Conservation (phyloP, 805 yeast genomes). For the Pichia occidentalis region DNA sequence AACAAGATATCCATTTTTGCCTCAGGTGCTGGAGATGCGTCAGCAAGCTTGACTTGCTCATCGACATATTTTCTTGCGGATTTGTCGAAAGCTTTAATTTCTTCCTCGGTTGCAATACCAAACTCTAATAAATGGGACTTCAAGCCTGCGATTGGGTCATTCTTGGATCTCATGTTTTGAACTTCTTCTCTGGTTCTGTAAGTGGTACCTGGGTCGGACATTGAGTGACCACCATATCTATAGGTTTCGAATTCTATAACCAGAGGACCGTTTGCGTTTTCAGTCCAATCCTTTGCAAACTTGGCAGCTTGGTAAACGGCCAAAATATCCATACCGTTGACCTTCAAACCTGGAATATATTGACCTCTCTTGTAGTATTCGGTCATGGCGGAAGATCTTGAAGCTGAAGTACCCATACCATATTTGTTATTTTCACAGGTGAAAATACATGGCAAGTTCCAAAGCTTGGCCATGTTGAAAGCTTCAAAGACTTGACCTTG, state of each 20-base stretch:
- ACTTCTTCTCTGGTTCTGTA: constrained; percentile 99
- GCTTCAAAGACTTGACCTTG: constrained; percentile 99
- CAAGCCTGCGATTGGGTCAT: constrained; percentile 95
- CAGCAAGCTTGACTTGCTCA: constrained; percentile 90
- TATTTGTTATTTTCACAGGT: constrained; percentile 99
- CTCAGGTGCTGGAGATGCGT: constrained; percentile 90
- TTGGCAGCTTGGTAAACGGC: constrained; percentile 94
- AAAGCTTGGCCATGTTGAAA: constrained; percentile 97
- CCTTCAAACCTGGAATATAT: constrained; percentile 97
- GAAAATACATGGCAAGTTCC: constrained; percentile 92
- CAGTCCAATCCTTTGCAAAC: constrained; percentile 95
- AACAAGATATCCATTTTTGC: constrained; percentile 90
- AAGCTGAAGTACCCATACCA: constrained; percentile 99
- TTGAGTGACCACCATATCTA: constrained; percentile 99
- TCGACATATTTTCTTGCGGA: constrained; percentile 94
- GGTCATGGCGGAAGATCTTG: constrained; percentile 93
- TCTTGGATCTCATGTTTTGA: constrained; percentile 97
- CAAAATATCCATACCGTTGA: constrained; percentile 96
- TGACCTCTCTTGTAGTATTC: constrained; percentile 99
- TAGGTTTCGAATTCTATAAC: constrained; percentile 96
- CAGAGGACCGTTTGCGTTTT: constrained; percentile 90
- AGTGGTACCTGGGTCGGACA: constrained; percentile 99
- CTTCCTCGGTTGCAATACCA: constrained; percentile 87
- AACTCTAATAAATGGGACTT: constrained; percentile 79
- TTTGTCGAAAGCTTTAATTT: constrained; percentile 90